Conservation (phyloP, 139 green algal genomes). For the Chlorokybus atmophyticus region DNA sequence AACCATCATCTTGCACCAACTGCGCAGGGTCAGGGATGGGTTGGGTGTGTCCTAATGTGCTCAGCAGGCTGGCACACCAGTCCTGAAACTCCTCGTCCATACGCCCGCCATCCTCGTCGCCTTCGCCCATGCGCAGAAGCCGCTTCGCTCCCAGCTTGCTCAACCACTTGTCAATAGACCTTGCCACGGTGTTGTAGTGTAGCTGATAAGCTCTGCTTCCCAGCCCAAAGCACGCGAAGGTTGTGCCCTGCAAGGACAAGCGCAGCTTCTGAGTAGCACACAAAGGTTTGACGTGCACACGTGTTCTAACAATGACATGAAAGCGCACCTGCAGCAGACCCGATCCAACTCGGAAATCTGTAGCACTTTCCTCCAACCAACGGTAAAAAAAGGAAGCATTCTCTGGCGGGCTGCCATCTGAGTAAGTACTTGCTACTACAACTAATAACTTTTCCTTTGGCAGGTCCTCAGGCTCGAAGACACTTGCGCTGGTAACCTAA, state of each 20-base stretch:
- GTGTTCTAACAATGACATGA: too few relatives aligned
- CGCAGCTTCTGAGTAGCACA: too few relatives aligned
- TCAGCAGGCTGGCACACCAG: not conserved
- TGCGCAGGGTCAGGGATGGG: not conserved
- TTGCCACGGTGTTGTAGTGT: not conserved
- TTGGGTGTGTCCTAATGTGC: not conserved
- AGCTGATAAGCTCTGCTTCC: not conserved
- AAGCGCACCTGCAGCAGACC: too few relatives aligned
- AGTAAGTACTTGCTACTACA: not conserved
- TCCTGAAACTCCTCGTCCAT: slow-evolving; percentile 1
- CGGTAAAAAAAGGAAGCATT: not conserved
- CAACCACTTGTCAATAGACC: not conserved
- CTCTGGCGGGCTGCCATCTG: not conserved
- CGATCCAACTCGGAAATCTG: not conserved
- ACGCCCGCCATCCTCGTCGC: not conserved
- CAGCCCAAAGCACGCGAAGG: not conserved
- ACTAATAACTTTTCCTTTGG: not conserved
- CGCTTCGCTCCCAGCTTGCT: not conserved
- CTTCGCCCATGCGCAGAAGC: not conserved
- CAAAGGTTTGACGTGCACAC: too few relatives aligned
- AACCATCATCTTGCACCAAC: not conserved
- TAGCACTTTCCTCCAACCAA: not conserved
- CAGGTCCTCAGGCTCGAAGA: not conserved
- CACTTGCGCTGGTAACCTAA: too few relatives aligned
- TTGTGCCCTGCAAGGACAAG: not conserved